phyloP scores from a whole-genome alignment of 805 yeast genomes.

The Saturnispora mendoncae region DNA sequence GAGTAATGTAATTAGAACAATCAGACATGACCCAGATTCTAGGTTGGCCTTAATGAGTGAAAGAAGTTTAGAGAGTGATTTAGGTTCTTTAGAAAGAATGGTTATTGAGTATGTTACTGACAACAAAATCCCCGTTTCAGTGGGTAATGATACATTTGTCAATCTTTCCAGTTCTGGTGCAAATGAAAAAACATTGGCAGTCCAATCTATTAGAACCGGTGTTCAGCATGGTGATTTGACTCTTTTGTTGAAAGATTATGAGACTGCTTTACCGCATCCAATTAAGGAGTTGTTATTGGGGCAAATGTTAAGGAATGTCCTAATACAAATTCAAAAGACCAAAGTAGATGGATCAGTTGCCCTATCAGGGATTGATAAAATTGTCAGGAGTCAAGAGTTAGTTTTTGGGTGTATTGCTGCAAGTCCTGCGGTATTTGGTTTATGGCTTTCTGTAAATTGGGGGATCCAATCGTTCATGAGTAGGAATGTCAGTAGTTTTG shows the following conservation, averaged over 20 bases:
- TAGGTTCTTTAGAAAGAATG: slow-evolving; percentile 81
- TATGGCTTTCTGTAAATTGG: slow-evolving; percentile 34
- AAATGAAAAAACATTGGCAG: slow-evolving; percentile 6
- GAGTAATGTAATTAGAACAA: slow-evolving; percentile 60
- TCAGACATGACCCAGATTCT: slow-evolving; percentile 73
- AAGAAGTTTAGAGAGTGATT: slow-evolving; percentile 68
- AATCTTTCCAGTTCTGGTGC: background rate
- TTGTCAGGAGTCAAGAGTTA: slow-evolving; percentile 82
- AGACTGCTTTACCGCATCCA: slow-evolving; percentile 63
- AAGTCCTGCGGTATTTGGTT: slow-evolving; percentile 61
- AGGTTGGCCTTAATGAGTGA: slow-evolving; percentile 71
- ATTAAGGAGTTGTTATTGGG: slow-evolving; percentile 57
- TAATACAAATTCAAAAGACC: slow-evolving; percentile 92
- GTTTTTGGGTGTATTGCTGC: slow-evolving; percentile 91
- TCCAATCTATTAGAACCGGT: slow-evolving; percentile 32
- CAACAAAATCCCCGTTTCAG: slow-evolving; percentile 15
- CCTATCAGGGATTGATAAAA: slow-evolving; percentile 79
- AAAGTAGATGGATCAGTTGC: slow-evolving; percentile 94
- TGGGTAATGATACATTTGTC: slow-evolving; percentile 2
- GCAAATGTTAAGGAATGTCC: slow-evolving; percentile 59
- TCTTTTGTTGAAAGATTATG: slow-evolving; percentile 72
- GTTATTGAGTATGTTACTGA: slow-evolving; percentile 59
- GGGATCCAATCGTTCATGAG: slow-evolving; percentile 8
- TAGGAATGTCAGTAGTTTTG: background rate
- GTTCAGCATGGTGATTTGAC: slow-evolving; percentile 73